Evolutionary conservation across 495 filamentous ascomycete genomes (phyloP), one percentile per base, ranked within the genome.

Genomic region (Cudoniella acicularis): DNA sequence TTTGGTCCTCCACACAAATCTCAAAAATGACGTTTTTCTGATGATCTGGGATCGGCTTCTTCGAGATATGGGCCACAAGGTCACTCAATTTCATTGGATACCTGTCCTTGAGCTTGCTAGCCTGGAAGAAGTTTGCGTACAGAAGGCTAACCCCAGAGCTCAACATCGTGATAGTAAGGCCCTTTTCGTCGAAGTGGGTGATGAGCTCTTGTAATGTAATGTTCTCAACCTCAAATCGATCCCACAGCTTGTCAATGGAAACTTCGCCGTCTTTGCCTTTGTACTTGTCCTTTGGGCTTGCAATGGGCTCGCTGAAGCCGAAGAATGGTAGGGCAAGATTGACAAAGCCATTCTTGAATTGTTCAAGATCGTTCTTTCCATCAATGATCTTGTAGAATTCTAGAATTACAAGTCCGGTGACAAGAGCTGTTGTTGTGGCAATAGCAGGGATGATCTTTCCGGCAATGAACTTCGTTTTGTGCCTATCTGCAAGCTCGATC

Each of bases 361-460:
- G 89, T 72, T 96, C 93, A 64, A 97, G 88, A 62, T 98, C 89
- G 16, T 77, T 81, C 77, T 99, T 96, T 64, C 92, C 94, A 71
- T 97, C 95, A 42, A 98, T 78, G 63, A 99, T 83, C 84, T 99
- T 99, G 85, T 89, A 96, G 25, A 98, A 77, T 77, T 99, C 95
- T 40, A 98, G 77, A 50, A 92, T 79, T 46, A 98, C 92, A 27
- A 99, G 79, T 53, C 95, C 95, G 1, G 95, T 98, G 41, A 97
- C 92, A 21, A 99, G 78, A 10, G 95, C 92, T 18, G 95, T 99
- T 11, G 95, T 96, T 13, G 94, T 98, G 54, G 92, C 95, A 74
- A 99, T 99, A 45, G 95, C 95, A 27, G 95, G 95, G 64, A 99
- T 98, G 65, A 99, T 99, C 81, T 98, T 99, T 69, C 95, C 95